Evolutionary conservation across 202 grass and related monocot species (phyloP), one percentile per base, ranked within the genome.

Genomic region (Panicum hallii): DNA sequence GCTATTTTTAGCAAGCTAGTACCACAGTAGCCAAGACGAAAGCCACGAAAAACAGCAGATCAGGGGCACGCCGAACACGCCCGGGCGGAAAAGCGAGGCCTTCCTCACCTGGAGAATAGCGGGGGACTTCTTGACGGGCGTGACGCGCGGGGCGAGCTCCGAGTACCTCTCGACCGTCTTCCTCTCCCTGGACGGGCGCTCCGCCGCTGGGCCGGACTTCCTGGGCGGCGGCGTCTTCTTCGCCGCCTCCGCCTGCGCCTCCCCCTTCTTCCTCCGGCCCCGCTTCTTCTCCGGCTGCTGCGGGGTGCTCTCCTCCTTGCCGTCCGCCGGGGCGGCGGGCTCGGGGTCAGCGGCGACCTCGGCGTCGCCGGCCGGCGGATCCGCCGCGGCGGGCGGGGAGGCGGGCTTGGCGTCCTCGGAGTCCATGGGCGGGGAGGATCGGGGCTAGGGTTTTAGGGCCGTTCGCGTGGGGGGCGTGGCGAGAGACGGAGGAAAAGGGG

Each of bases 141-240:
- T 55, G 44, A 47, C 48, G 67, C 87, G 88, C 7, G 85, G 92
- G 54, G 93, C 70, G 44, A 88, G 79, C 68, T 88, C 90, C 28
- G 97, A 71, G 86, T 91, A 99, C 82, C 97, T 77, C 90, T 99
- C 97, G 22, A 99, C 97, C 7, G 93, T 87, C 86, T 94, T 99
- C 55, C 93, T 79, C 93, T 95, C 93, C 86, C 96, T 88, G 48
- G 93, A 96, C 6, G 93, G 92, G 74, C 91, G 77, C 28, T 90
- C 90, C 3, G 84, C 23, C 14, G 85, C 9, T 9, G 88, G 72
- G 2, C 83, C 64, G 2, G 50, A 14, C 79, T 72, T 82, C 67
- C 20, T 90, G 5, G 83, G n/a, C 20, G 46, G 60, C 44, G 77
- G 22, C 48, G 19, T 41, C 89, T 88, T 86, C 78, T 75, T 83